Evolutionary conservation across 192 early-diverging fungal species (phyloP), one percentile per base, ranked within the genome.

Genomic region (Borealophlyctis nickersoniae): DNA sequence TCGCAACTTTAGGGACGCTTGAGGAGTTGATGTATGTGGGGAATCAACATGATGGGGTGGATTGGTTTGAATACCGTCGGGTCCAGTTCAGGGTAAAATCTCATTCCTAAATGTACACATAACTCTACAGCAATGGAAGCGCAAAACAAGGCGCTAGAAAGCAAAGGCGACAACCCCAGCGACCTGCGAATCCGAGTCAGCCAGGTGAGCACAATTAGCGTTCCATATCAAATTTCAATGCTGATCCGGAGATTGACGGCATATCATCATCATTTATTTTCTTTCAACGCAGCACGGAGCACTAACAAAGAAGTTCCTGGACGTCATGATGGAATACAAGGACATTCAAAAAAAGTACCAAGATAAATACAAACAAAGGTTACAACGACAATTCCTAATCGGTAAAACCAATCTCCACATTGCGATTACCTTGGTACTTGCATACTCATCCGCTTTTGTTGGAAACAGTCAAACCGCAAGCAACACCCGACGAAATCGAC

Each of bases 311-410:
- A 80, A 76, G 59, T 83, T 83, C 56, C 53, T 83, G 57, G 81
- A 83, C 48, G 77, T 81, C 16, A 81, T 83, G 81, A 86, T 82
- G 52, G 83, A 88, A 32, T 94, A 90, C 65, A 90, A 92, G 68
- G 73, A 79, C 7, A 83, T 89, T 4, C 90, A 94, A 69, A 79
- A 81, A 61, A 87, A 85, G 48, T 91, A 89, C 63, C 86, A 92
- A 55, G 82, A 86, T 57, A 92, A 92, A 74, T 93, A 91, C 70
- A 84, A 91, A 62, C 82, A 87, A 51, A 72, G 91, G 51, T 78
- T 94, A 81, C 88, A 92, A 69, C 73, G 89, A 65, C 91, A 94
- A 61, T 88, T 86, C 72, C 79, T 86, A 54, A 90, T 94, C 77
- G 91, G 90, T 91, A 70, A 63, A 72, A 35, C 14, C 36, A 5